Conservation (phyloP, 2,329 filamentous ascomycete species). For the Aspergillus persii region DNA sequence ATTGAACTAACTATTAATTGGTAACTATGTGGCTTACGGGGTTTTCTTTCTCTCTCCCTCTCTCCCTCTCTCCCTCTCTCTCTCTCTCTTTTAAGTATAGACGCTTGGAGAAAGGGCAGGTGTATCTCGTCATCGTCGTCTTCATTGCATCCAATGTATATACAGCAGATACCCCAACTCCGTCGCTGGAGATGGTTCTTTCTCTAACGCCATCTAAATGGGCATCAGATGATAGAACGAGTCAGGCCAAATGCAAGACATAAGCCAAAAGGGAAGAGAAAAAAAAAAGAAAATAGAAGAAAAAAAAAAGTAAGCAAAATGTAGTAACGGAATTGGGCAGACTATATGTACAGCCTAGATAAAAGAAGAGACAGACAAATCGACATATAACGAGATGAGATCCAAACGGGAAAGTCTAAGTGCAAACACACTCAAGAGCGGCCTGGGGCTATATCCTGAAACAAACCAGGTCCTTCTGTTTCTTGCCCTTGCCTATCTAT, state of each 20-base stretch:
- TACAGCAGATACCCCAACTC: constrained; percentile 1
- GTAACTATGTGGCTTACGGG: neutral
- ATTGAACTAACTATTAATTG: neutral
- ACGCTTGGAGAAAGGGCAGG: neutral
- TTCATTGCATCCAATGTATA: constrained; percentile 5
- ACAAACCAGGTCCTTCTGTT: neutral
- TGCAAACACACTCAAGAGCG: neutral
- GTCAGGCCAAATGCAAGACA: neutral
- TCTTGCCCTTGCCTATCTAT: constrained; percentile 9
- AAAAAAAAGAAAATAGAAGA: no score
- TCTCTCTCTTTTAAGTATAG: no score
- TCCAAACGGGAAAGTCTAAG: neutral
- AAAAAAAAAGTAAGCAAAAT: neutral
- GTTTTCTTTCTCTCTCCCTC: neutral
- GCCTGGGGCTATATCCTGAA: neutral
- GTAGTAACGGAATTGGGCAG: neutral
- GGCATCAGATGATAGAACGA: constrained; percentile 4
- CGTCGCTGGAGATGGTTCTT: neutral
- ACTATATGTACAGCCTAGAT: constrained; percentile 6
- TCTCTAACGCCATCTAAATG: neutral
- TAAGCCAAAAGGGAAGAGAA: no score
- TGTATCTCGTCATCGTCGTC: neutral
- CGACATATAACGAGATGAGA: neutral
- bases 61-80: no score
- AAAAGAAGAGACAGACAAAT: neutral